Base-by-base conservation (phyloP, 163 green algal genomes). In the Scenedesmus sp. region DNA sequence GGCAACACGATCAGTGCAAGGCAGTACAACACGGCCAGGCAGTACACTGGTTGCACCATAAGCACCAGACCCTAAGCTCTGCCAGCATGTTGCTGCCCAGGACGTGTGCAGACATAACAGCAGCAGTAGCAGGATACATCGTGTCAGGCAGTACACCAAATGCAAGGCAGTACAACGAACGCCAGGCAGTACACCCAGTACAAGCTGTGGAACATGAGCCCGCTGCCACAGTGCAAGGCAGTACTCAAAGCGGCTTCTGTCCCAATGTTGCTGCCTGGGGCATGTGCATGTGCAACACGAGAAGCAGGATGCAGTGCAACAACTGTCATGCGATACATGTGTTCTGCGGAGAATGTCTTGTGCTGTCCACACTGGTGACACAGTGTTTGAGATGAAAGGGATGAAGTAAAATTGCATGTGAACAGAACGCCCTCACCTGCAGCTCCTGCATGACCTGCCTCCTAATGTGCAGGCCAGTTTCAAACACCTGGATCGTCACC, bases 361-460 rank as follows among this genome's bases (percentile, higher is more conserved):
- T 61, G 51, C 51, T 61, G 51, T 22, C 51, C 51, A 61, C 13
- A 18, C 12, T 16, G 22, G 1, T 22, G 13, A 61, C 1, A 61
- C 51, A 61, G 9, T 16, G 10, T 56, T 12, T n/a, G 22, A 61
- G 22, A 1, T 22, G 12, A 61, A 13, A 61, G 1, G 9, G 9
- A 61, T 61, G 51, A 24, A 22, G 9, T 18, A 61, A 22, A 10
- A 61, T 24, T 26, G 51, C 22, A 10, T 72, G 9, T 35, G 22
- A 72, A 9, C 22, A 24, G 13, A 35, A 72, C 3, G 5, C 33
- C 22, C 76, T 44, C 76, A 84, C 78, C 78, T 84, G 78, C 78
- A 84, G 40, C 78, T 84, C 42, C 78, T 84, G 78, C 78, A 84
- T 84, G 37, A 83, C 37, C 22, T 51, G 44, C 22, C n/a, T 49